Conservation (phyloP, 352 stramenopile genomes). For the Globisporangium lucens region DNA sequence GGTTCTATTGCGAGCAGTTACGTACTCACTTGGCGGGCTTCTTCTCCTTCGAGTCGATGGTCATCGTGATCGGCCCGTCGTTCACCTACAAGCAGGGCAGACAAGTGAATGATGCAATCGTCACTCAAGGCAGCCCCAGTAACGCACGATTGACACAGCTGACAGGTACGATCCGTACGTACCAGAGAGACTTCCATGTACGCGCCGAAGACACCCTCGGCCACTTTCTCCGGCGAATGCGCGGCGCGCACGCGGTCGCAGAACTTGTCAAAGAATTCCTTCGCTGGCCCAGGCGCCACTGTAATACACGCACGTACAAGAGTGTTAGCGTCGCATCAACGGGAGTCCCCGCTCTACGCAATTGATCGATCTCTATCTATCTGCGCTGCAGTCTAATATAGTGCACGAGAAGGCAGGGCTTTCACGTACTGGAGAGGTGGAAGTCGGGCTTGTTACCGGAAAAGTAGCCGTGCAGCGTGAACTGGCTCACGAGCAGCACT, state of each 20-base stretch:
- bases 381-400: too few relatives aligned
- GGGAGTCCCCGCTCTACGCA: too few relatives aligned
- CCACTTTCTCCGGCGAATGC: slow-evolving; percentile 63
- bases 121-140: neutral
- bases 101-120: neutral
- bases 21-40: slow-evolving; percentile 12
- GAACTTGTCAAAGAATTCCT: slow-evolving; percentile 76
- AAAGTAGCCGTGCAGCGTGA: slow-evolving; percentile 82
- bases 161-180: neutral
- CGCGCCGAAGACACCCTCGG: slow-evolving; percentile 74
- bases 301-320: neutral
- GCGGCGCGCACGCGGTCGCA: slow-evolving; percentile 58
- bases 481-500: slow-evolving; percentile 87
- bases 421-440: slow-evolving; percentile 69
- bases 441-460: slow-evolving; percentile 86
- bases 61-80: slow-evolving; percentile 81
- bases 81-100: slow-evolving; percentile 45
- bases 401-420: too few relatives aligned
- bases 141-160: neutral
- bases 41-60: slow-evolving; percentile 76
- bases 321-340: too few relatives aligned
- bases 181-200: slow-evolving; percentile 88
- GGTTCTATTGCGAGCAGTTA: neutral
- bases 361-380: too few relatives aligned
- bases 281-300: slow-evolving; percentile 69